Percentiles rank a stretch among this genome's conserved stretches.
These are phyloP conservation scores for Macrotyloma uniflorum DNA, from an alignment of 306 rosid genomes.

Conservation along the genomic window DNA sequence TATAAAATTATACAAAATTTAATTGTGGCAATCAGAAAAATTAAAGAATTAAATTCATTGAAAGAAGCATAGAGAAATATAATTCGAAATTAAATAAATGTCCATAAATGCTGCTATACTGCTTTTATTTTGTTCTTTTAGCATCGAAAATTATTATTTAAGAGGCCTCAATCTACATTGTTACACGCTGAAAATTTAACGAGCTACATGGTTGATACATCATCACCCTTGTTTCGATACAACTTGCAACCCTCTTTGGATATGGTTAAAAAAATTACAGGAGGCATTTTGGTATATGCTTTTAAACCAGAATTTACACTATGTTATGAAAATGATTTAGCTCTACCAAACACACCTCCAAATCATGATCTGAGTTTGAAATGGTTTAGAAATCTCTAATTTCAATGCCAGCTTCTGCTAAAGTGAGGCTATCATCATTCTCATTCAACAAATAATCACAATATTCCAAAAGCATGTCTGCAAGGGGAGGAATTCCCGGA, in stretches of 20 bases:
- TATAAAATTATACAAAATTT: too few species aligned
- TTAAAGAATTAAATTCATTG: too few species aligned
- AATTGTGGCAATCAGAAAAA: too few species aligned
- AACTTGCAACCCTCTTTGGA: conserved; percentile 28
- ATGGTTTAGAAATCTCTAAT: conserved; percentile 49
- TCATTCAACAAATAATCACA: conserved; percentile 82
- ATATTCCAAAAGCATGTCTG: conserved; percentile 85
- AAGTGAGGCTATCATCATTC: conserved; percentile 78
- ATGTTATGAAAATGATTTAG: neutral
- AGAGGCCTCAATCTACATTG: conserved; percentile 7
- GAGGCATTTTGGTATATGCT: conserved; percentile 23
- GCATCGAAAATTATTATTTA: neutral
- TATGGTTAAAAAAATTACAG: conserved; percentile 8
- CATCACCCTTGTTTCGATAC: conserved; percentile 27
- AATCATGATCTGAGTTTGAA: conserved; percentile 12
- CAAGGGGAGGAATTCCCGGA: conserved; percentile 93
- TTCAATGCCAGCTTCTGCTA: conserved; percentile 93
- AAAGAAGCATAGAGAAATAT: too few species aligned
- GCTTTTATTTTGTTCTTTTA: neutral
- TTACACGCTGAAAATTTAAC: conserved; percentile 30
- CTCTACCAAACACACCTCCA: conserved; percentile 22
- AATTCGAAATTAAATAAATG: too few species aligned
- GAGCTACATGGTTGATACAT: conserved; percentile 28
- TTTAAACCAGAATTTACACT: conserved; percentile 25
- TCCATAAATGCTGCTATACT: neutral